These are phyloP conservation scores for Chlorella sp. DNA, from an alignment of 139 green algal genomes.

Conservation along the genomic window DNA sequence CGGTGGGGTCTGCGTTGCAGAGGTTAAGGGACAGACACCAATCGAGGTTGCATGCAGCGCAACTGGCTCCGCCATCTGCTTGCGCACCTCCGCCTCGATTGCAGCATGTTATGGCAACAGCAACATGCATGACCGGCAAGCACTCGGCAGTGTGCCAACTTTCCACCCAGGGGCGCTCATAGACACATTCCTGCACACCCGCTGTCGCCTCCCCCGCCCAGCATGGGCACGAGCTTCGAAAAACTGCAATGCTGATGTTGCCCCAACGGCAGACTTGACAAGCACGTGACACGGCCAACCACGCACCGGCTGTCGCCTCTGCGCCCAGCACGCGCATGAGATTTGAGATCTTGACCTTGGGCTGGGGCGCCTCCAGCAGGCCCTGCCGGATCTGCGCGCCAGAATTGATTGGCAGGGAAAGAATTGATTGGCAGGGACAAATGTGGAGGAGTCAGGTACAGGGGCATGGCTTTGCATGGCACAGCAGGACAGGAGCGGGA, in stretches of 20 bases:
- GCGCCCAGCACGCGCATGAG: slow-evolving; percentile 93
- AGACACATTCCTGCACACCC: too few species aligned
- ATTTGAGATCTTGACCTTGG: slow-evolving; percentile 98
- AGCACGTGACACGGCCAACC: background rate
- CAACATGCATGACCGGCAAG: too few species aligned
- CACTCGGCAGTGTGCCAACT: too few species aligned
- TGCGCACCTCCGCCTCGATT: slow-evolving; percentile 88
- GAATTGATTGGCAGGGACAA: too few species aligned
- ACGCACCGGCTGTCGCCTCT: slow-evolving; percentile 66
- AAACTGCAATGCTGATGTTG: too few species aligned
- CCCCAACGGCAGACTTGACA: slow-evolving; percentile 56
- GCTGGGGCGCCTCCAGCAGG: slow-evolving; percentile 93
- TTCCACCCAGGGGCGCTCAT: too few species aligned
- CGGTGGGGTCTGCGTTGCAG: slow-evolving; percentile 83
- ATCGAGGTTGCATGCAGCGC: too few species aligned
- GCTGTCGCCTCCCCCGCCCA: too few species aligned
- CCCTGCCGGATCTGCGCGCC: slow-evolving; percentile 62
- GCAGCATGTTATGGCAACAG: slow-evolving; percentile 64
- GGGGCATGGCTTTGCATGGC: too few species aligned
- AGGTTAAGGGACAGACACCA: background rate
- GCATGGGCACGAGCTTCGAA: too few species aligned
- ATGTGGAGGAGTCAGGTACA: too few species aligned
- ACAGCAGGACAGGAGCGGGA: too few species aligned
- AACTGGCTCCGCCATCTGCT: slow-evolving; percentile 84
- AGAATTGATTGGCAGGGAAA: background rate